These are phyloP conservation scores for Plectosphaerella cucumerina DNA, from an alignment of 2,329 filamentous ascomycete genomes.

Conservation along the genomic window DNA sequence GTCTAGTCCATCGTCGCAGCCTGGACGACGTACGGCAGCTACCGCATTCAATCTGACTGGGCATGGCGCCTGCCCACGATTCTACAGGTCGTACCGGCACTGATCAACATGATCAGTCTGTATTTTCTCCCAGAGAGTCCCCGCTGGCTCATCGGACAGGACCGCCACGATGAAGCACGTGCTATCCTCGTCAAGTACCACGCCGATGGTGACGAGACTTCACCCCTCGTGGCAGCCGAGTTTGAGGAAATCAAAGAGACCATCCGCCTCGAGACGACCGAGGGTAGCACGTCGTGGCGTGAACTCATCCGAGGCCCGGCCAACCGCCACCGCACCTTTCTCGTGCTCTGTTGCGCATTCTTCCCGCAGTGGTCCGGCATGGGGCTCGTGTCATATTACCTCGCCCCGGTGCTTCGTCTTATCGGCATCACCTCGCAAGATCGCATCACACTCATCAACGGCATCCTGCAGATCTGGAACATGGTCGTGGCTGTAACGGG, in stretches of 20 bases:
- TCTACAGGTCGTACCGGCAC: conserved; percentile 25
- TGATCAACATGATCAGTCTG: not conserved
- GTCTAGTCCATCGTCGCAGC: conserved; percentile 12
- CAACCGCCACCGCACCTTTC: conserved; percentile 28
- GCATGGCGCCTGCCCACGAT: conserved; percentile 45
- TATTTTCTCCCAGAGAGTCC: not conserved
- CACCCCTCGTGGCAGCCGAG: conserved; percentile 9
- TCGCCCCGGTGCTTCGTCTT: conserved; percentile 6
- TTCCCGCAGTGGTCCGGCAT: conserved; percentile 33
- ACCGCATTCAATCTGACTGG: conserved; percentile 33
- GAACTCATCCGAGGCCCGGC: conserved; percentile 21
- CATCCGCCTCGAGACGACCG: not conserved
- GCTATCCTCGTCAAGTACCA: not conserved
- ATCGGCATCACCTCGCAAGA: conserved; percentile 9
- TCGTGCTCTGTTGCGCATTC: conserved; percentile 37
- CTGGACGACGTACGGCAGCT: conserved; percentile 33
- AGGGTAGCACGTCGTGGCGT: conserved; percentile 7
- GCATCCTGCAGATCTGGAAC: conserved; percentile 11
- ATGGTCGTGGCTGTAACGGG: conserved; percentile 8
- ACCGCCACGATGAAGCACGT: conserved; percentile 25
- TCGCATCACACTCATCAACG: conserved; percentile 10
- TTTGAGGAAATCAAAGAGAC: conserved; percentile 21
- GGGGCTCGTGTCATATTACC: conserved; percentile 1
- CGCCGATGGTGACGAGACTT: conserved; percentile 19
- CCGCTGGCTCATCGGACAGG: conserved; percentile 18